Conservation (phyloP, 2,329 filamentous ascomycete species). For the Iodosphaeria phyllophila region DNA sequence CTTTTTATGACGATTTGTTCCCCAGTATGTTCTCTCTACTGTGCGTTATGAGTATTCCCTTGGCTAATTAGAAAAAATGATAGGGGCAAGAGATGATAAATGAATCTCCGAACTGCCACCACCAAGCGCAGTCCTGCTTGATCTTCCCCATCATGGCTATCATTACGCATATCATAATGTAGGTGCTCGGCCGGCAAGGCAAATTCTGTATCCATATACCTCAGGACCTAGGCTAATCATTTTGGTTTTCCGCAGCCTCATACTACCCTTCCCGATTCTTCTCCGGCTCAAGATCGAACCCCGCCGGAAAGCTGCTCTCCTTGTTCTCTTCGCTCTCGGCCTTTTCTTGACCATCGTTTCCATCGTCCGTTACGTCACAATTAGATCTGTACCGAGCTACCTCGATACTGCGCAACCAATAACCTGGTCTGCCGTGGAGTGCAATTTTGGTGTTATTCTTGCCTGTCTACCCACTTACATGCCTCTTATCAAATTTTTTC, state of each 20-base stretch:
- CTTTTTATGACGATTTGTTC: constrained; percentile 18
- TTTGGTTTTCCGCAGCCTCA: constrained; percentile 12
- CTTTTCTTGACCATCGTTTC: constrained; percentile 23
- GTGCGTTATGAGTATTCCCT: too few species aligned
- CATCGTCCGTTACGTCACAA: constrained; percentile 29
- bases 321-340: constrained; percentile 12
- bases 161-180: constrained; percentile 21
- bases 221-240: too few species aligned
- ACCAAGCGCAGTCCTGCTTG: constrained; percentile 22
- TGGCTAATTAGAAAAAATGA: too few species aligned
- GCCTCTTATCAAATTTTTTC: constrained; percentile 19
- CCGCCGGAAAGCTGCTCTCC: constrained; percentile 22
- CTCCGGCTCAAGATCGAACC: constrained; percentile 16
- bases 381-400: constrained; percentile 22
- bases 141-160: constrained; percentile 21
- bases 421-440: constrained; percentile 26
- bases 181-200: too few species aligned
- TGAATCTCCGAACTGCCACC: constrained; percentile 17
- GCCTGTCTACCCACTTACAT: constrained; percentile 22
- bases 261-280: constrained; percentile 21
- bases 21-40: constrained; percentile 14
- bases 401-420: constrained; percentile 22
- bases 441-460: constrained; percentile 23
- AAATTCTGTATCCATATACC: too few species aligned
- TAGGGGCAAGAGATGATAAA: too few species aligned